These are phyloP conservation scores for Chaetomium globosum DNA, from an alignment of 2,329 filamentous ascomycete genomes.

Conservation along the genomic window DNA sequence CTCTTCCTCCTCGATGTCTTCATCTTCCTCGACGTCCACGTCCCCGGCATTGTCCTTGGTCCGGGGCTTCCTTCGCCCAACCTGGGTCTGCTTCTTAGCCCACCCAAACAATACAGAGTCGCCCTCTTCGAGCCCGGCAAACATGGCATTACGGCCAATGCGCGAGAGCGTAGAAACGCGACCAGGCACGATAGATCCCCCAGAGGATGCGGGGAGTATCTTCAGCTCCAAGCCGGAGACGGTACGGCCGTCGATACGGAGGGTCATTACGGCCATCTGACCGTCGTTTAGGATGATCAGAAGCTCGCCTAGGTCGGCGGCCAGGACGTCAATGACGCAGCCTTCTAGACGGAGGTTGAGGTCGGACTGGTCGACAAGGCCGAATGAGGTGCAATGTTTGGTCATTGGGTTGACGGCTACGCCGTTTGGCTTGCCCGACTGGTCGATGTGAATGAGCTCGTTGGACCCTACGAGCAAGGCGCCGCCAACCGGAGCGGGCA, in stretches of 20 bases:
- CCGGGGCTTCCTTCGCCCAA: constrained; percentile 65
- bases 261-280: constrained; percentile 72
- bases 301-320: constrained; percentile 76
- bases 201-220: constrained; percentile 62
- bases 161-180: constrained; percentile 69
- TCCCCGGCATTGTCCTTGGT: constrained; percentile 59
- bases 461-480: constrained; percentile 85
- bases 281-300: constrained; percentile 80
- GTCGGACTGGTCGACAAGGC: constrained; percentile 82
- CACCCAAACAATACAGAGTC: constrained; percentile 84
- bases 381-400: constrained; percentile 78
- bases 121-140: constrained; percentile 80
- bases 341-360: constrained; percentile 79
- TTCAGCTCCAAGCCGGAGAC: constrained; percentile 83
- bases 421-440: constrained; percentile 89
- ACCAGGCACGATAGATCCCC: constrained; percentile 63
- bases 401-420: constrained; percentile 92
- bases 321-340: constrained; percentile 75
- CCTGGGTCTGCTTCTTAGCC: constrained; percentile 65
- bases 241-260: constrained; percentile 85
- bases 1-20: constrained; percentile 51
- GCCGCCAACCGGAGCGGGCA: constrained; percentile 85
- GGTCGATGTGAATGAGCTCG: constrained; percentile 91
- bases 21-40: constrained; percentile 63
- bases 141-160: constrained; percentile 70